These are phyloP conservation scores for Circinella minor DNA, from an alignment of 371 early-diverging fungal species.

Conservation along the genomic window DNA sequence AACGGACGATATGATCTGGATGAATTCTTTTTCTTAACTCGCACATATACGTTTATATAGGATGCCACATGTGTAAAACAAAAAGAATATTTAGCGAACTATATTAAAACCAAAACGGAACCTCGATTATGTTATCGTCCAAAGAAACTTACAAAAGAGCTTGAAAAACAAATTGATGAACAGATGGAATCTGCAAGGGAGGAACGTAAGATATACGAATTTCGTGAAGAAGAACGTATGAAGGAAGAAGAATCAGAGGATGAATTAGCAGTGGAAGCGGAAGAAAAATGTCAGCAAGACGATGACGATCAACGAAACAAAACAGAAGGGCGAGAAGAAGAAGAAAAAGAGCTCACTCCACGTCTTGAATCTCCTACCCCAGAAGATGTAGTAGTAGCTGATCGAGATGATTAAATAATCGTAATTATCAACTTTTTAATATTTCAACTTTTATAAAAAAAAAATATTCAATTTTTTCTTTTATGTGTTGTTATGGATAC, in stretches of 20 bases:
- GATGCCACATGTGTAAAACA: slow-evolving; percentile 27
- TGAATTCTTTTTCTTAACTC: not conserved
- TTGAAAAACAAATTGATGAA: slow-evolving; percentile 24
- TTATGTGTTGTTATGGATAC: too few species aligned
- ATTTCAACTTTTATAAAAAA: too few species aligned
- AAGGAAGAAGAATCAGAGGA: slow-evolving; percentile 20
- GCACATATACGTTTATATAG: slow-evolving; percentile 19
- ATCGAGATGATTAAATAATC: slow-evolving; percentile 7
- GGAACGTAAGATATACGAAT: slow-evolving; percentile 30
- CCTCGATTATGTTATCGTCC: slow-evolving; percentile 60
- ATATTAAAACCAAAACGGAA: slow-evolving; percentile 45
- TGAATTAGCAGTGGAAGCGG: slow-evolving; percentile 5
- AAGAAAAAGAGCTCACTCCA: not conserved
- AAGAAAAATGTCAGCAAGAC: not conserved
- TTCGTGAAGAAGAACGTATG: slow-evolving; percentile 18
- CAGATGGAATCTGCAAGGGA: slow-evolving; percentile 30
- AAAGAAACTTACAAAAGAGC: slow-evolving; percentile 39
- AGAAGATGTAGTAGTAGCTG: slow-evolving; percentile 19
- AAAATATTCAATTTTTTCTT: too few species aligned
- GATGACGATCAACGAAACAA: slow-evolving; percentile 1
- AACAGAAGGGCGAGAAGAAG: not conserved
- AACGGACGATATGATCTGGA: too few species aligned
- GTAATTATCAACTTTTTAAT: not conserved
- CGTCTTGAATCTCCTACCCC: slow-evolving; percentile 15
- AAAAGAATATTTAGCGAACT: slow-evolving; percentile 38